phyloP scores from a whole-genome alignment of 352 stramenopile species.

The Blastocystis sp. region DNA sequence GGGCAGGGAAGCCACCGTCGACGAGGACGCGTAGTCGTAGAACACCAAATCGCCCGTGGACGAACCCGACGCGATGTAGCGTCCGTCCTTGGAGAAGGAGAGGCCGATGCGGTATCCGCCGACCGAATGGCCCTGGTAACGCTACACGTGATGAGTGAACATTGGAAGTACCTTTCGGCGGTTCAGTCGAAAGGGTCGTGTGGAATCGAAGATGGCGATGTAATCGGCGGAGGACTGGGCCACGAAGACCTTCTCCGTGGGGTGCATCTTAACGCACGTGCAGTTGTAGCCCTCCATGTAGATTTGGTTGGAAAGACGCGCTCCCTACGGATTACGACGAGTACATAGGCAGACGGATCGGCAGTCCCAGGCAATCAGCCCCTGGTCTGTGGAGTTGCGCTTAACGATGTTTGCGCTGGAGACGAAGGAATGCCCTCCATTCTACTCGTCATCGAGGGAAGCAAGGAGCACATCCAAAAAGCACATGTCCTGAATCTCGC shows the following conservation, averaged over 20 bases:
- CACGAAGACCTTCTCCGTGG: constrained; percentile 29
- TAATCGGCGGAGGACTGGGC: constrained; percentile 46
- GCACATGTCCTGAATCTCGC: constrained; percentile 46
- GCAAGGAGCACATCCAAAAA: constrained; percentile 48
- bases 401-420: constrained; percentile 38
- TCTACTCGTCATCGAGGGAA: background rate
- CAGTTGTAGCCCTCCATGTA: constrained; percentile 50
- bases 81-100: constrained; percentile 40
- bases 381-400: constrained; percentile 43
- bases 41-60: constrained; percentile 1
- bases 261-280: constrained; percentile 45
- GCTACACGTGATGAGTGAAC: background rate
- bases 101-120: constrained; percentile 44
- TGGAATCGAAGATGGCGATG: constrained; percentile 53
- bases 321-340: background rate
- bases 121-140: constrained; percentile 22
- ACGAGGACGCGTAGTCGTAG: constrained; percentile 37
- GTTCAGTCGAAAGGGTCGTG: constrained; percentile 48
- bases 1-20: constrained; percentile 6
- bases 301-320: constrained; percentile 39
- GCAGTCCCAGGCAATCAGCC: constrained; percentile 57
- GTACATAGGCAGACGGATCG: background rate
- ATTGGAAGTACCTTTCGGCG: background rate
- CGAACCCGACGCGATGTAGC: constrained; percentile 19
- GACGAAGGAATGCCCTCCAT: constrained; percentile 24